These are phyloP conservation scores for Cyberlindnera saturnus DNA, from an alignment of 805 yeast species.

Conservation along the genomic window DNA sequence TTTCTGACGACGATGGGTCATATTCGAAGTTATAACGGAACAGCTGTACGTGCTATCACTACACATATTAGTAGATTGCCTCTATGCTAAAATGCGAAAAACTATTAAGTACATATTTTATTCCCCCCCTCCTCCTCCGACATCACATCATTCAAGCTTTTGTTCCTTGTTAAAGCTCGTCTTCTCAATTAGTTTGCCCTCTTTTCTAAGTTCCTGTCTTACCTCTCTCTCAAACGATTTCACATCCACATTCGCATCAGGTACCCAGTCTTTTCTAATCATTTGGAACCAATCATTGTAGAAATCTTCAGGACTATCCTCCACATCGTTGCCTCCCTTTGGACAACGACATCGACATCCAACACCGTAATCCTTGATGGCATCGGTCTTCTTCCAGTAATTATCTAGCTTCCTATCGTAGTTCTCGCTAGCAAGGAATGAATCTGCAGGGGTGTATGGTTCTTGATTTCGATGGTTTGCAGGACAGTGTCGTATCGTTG, in stretches of 20 bases:
- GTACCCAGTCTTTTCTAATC: constrained; percentile 12
- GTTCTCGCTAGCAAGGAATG: constrained; percentile 23
- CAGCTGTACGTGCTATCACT: no score
- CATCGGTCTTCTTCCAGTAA: constrained; percentile 28
- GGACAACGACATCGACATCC: constrained; percentile 92
- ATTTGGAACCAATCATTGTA: constrained; percentile 43
- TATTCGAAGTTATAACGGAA: no score
- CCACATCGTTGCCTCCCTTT: constrained; percentile 42
- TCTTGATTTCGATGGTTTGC: constrained; percentile 49
- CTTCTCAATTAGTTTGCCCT: background rate
- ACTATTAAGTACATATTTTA: no score
- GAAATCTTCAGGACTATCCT: constrained; percentile 48
- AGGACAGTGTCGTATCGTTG: constrained; percentile 82
- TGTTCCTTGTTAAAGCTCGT: background rate
- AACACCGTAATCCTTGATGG: constrained; percentile 39
- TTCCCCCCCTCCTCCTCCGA: no score
- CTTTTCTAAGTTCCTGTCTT: background rate
- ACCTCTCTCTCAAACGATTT: background rate
- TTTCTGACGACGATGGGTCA: no score
- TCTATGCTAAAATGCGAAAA: no score
- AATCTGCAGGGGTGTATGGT: constrained; percentile 30
- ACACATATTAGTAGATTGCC: no score
- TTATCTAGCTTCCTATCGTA: constrained; percentile 17
- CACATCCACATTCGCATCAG: background rate
- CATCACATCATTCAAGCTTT: no score